Evolutionary conservation across 495 filamentous ascomycete species (phyloP), one percentile per base, ranked within the genome.

Genomic region (Penicillium silybi): DNA sequence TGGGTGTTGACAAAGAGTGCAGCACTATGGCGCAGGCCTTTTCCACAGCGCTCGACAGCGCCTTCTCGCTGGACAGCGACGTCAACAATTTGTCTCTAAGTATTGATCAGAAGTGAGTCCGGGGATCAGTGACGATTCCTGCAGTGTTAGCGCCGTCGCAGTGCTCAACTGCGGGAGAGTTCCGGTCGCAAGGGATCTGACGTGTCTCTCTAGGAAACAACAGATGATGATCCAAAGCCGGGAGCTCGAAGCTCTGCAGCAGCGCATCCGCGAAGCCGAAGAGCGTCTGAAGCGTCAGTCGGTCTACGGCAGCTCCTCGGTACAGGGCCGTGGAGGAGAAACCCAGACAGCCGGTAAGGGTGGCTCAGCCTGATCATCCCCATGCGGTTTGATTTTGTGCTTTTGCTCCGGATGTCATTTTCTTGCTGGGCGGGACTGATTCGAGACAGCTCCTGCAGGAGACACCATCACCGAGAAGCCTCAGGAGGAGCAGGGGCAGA

Each of bases 11-110:
- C 59, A 37, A 56, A 56, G 34, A 52, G 43, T 13, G 23, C 71
- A 96, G 92, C 51, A 92, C 88, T 48, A 84, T 96, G 67, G 92
- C 91, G 20, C 85, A 86, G 49, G 86, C 84, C 49, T 97, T 97
- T 76, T 90, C 89, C 26, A 74, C 85, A 20, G 87, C 88, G 62
- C 79, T 97, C 47, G 88, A 95, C 72, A 88, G 90, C 67, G 85
- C 91, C 54, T 97, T 97, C 68, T 80, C 85, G 57, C 84, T 93
- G 59, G 87, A 95, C 57, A 87, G 85, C 62, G 83, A 83, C 57
- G 72, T 96, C 52, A 83, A 87, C 59, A 80, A 88, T 52, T 79
- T 97, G 19, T 81, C 86, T 49, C 80, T 86, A 59, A 82, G 84
- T 48, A 82, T 95, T 39, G 84, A 95, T 64, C 83, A 89, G 67